Conservation (phyloP, 495 filamentous ascomycete genomes). For the Trichoderma reesei region DNA sequence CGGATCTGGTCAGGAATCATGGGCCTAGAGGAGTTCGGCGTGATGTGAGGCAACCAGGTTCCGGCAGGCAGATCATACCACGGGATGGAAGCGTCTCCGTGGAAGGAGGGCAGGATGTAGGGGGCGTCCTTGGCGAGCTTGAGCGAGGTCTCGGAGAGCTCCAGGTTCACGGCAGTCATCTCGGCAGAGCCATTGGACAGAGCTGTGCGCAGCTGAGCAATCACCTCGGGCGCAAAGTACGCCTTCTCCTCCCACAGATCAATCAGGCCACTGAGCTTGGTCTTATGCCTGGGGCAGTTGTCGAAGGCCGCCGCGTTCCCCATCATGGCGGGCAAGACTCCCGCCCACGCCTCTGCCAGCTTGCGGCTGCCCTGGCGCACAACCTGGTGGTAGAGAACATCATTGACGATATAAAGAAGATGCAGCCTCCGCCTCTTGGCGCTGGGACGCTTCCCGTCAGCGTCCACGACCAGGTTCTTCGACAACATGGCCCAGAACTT, state of each 20-base stretch:
- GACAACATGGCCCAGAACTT: conserved; percentile 69
- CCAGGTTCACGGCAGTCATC: neutral
- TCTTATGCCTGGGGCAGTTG: conserved; percentile 55
- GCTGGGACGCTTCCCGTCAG: conserved; percentile 37
- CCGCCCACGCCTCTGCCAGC: conserved; percentile 52
- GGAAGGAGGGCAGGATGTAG: conserved; percentile 61
- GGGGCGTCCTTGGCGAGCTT: conserved; percentile 45
- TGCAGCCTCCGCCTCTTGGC: conserved; percentile 62
- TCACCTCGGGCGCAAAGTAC: conserved; percentile 53
- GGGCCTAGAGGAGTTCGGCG: conserved; percentile 61
- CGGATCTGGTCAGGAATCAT: conserved; percentile 64
- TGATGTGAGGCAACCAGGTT: conserved; percentile 68
- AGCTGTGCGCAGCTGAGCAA: conserved; percentile 50
- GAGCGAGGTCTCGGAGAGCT: conserved; percentile 12
- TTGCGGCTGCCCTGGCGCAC: conserved; percentile 45
- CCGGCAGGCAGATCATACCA: conserved; percentile 83
- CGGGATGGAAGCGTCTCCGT: conserved; percentile 65
- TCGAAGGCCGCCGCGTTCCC: conserved; percentile 51
- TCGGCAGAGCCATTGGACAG: conserved; percentile 35
- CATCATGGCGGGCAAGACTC: conserved; percentile 51
- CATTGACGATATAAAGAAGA: conserved; percentile 73
- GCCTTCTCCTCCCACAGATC: conserved; percentile 60
- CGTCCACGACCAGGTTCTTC: conserved; percentile 41
- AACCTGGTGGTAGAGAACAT: conserved; percentile 71
- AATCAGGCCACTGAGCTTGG: conserved; percentile 56